phyloP scores from a whole-genome alignment of 225 moss, liverwort and hornwort species.

The Bryum argenteum region DNA sequence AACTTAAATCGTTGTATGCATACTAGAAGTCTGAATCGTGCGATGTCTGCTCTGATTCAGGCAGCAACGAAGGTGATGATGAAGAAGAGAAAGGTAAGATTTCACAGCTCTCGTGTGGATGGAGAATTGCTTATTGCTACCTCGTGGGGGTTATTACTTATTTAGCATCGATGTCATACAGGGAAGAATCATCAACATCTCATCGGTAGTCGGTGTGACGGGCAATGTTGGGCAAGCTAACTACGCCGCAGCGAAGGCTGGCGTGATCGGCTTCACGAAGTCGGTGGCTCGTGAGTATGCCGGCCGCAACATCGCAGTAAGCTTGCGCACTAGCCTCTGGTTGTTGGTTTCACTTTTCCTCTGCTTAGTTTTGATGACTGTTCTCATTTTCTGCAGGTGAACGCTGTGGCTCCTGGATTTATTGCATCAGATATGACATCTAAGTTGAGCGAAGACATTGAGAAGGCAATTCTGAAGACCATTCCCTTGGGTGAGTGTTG shows the following conservation, averaged over 20 bases:
- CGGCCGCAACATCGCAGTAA: conserved; percentile 83
- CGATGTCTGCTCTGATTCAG: conserved; percentile 37
- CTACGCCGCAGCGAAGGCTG: conserved; percentile 95
- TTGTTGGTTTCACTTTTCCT: not conserved
- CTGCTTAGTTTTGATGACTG: not conserved
- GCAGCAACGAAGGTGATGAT: conserved; percentile 97
- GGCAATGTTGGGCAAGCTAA: conserved; percentile 93
- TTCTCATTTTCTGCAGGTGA: conserved; percentile 60
- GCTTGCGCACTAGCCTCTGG: not conserved
- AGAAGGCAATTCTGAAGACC: conserved; percentile 58
- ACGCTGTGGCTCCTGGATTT: conserved; percentile 92
- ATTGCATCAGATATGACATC: conserved; percentile 91
- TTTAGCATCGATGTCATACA: conserved; percentile 21
- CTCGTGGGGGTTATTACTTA: conserved; percentile 14
- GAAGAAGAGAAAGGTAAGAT: conserved; percentile 84
- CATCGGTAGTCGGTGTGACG: conserved; percentile 87
- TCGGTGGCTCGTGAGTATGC: conserved; percentile 88
- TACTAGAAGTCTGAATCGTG: conserved; percentile 20
- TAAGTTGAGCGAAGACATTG: conserved; percentile 75
- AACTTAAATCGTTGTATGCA: not conserved
- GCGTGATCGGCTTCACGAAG: conserved; percentile 92
- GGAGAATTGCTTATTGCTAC: not conserved
- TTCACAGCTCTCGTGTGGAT: not conserved
- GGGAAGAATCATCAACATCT: conserved; percentile 92
- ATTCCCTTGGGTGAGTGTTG: conserved; percentile 72